phyloP scores from a whole-genome alignment of 148 eudicot genomes.

The Chenopodium quinoa region DNA sequence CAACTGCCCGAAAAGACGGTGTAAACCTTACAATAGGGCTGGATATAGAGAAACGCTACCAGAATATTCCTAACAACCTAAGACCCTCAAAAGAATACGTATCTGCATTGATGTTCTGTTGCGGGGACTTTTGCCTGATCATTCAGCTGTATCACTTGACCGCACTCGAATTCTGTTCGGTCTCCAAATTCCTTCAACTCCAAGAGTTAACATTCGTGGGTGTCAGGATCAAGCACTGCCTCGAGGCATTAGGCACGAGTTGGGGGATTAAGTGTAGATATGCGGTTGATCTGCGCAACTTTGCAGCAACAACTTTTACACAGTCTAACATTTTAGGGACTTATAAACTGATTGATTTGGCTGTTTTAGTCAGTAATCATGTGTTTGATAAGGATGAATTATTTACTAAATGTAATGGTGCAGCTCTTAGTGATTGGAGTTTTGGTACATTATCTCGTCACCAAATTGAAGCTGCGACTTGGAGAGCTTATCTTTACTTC shows the following conservation, averaged over 20 bases:
- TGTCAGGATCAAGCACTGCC: slow-evolving; percentile 18
- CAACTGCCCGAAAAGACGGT: too few relatives aligned
- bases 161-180: not conserved
- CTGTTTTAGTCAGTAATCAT: too few relatives aligned
- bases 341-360: too few relatives aligned
- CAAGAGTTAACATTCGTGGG: slow-evolving; percentile 22
- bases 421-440: too few relatives aligned
- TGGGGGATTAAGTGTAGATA: slow-evolving; percentile 21
- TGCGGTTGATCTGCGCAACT: slow-evolving; percentile 18
- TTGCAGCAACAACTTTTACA: not conserved
- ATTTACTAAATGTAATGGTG: too few relatives aligned
- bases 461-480: too few relatives aligned
- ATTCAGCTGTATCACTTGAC: slow-evolving; percentile 2
- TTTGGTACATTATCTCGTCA: too few relatives aligned
- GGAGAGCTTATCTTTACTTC: too few relatives aligned
- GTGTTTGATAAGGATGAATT: too few relatives aligned
- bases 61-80: too few relatives aligned
- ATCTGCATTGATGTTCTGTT: slow-evolving; percentile 17
- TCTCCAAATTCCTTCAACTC: slow-evolving; percentile 20
- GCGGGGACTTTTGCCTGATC: slow-evolving; percentile 4
- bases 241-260: slow-evolving; percentile 15
- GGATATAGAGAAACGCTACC: slow-evolving; percentile 7
- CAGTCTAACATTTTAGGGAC: too few relatives aligned
- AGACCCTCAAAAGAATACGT: not conserved
- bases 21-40: slow-evolving; percentile 15